phyloP scores from a whole-genome alignment of 2,329 filamentous ascomycete genomes.

The Diplocarpon rosae region DNA sequence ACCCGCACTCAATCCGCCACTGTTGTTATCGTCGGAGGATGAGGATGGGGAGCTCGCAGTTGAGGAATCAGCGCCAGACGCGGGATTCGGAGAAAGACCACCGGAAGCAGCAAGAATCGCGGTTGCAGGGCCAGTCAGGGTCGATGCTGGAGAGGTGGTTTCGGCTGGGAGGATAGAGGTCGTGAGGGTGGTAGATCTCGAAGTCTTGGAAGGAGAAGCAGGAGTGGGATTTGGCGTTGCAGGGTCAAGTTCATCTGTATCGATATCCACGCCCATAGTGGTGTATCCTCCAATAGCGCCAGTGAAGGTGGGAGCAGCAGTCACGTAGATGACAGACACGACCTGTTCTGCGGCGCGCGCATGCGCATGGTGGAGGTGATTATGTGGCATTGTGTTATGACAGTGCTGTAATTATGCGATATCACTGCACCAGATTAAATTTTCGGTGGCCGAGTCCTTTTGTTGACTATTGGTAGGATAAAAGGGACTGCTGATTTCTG shows the following conservation, averaged over 20 bases:
- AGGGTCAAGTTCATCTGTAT: not conserved
- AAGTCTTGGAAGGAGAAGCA: not conserved
- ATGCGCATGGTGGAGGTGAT: conserved; percentile 4
- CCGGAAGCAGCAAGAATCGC: conserved; percentile 10
- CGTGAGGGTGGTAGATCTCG: not conserved
- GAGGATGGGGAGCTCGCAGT: conserved; percentile 7
- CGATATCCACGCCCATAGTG: conserved; percentile 25
- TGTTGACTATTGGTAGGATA: not conserved
- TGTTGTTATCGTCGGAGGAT: conserved; percentile 7
- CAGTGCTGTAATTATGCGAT: not conserved
- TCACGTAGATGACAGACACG: conserved; percentile 39
- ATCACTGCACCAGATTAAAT: not conserved
- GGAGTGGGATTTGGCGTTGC: not conserved
- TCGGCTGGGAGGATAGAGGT: no score
- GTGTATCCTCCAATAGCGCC: conserved; percentile 38
- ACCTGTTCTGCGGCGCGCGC: conserved; percentile 10
- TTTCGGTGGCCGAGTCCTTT: no score
- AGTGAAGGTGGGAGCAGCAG: conserved; percentile 39
- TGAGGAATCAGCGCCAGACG: conserved; percentile 7
- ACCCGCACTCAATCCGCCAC: conserved; percentile 31
- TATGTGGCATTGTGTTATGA: not conserved
- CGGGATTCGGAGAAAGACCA: not conserved
- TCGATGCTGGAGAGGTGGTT: conserved; percentile 10
- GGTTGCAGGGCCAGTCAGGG: conserved; percentile 13
- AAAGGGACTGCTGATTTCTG: not conserved